Evolutionary conservation across 176 grass and related monocot species (phyloP).

Genomic region (Saccharum officinarum): DNA sequence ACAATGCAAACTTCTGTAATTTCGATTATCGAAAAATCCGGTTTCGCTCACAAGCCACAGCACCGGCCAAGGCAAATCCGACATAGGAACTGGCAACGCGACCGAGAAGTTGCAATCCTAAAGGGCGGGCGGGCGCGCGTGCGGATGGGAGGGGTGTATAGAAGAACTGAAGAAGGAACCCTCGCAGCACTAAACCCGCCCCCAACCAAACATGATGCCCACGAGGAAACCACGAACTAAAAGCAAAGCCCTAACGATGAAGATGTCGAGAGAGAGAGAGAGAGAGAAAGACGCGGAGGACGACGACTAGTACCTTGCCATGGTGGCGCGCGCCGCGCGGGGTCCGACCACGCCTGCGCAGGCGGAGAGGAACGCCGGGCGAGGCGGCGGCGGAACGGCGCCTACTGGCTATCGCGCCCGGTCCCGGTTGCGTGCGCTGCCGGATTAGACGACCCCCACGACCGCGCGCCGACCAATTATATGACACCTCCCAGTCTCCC

Average conservation of each 20-base stretch:
- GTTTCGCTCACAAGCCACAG: neutral
- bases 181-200: neutral
- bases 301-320: slow-evolving; percentile 8
- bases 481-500: neutral
- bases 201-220: neutral
- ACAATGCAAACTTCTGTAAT: neutral
- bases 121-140: neutral
- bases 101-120: neutral
- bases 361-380: neutral
- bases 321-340: neutral
- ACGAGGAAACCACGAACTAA: neutral
- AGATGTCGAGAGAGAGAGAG: no score
- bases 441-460: neutral
- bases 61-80: neutral
- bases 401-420: neutral
- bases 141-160: neutral
- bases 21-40: neutral
- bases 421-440: slow-evolving; percentile 5
- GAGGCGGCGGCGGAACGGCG: neutral
- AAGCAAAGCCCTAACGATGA: neutral
- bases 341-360: neutral
- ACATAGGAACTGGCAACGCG: neutral
- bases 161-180: neutral
- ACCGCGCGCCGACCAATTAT: neutral
- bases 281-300: neutral